Base-by-base conservation (phyloP, 1,139 yeast species). In the Scheffersomyces insectosa region DNA sequence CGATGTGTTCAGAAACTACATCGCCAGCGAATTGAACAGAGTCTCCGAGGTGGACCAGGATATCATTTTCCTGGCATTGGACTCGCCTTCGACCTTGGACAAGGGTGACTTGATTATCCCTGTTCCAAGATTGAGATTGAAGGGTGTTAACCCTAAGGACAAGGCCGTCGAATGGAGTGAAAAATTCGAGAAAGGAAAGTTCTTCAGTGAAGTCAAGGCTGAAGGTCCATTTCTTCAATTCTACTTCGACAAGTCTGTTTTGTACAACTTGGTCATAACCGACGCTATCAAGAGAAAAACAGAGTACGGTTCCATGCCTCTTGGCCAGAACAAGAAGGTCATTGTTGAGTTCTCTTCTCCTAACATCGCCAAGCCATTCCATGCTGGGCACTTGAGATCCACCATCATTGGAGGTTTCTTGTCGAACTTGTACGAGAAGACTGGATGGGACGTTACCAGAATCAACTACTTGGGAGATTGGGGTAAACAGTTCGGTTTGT, bases 321-420 rank as follows among this genome's bases (percentile, higher is more conserved):
- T 88, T 45, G 97, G 96, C 40, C 70, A 71, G 36, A 85, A 83
- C 53, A 85, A 93, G 69, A 87, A 77, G 56, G 75, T 85, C 20
- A 61, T 90, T 41, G 79, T 95, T 54, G 99, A 93, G 67, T 93
- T 95, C 61, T 89, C 97, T 4, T 91, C 98, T 38, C 99, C 99
- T 54, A 93, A 93, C 66, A 93, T 93, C 61, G 99, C 99, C 53
- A 93, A 93, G 70, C 99, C 99, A 11, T 93, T 93, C 86, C 99
- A 93, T 63, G 99, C 99, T 46, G 99, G 99, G 46, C 99, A 93
- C 68, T 82, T 93, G 69, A 85, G 99, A 72, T 88, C 97, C 35
- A 93, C 99, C 33, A 93, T 93, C 62, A 93, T 93, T 63, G 99
- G 99, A 57, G 98, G 99, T n/a, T 93, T 90, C 72, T 68, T 95